These are phyloP conservation scores for Suhomyces choctaworum DNA, from an alignment of 1,139 yeast species.

Conservation along the genomic window DNA sequence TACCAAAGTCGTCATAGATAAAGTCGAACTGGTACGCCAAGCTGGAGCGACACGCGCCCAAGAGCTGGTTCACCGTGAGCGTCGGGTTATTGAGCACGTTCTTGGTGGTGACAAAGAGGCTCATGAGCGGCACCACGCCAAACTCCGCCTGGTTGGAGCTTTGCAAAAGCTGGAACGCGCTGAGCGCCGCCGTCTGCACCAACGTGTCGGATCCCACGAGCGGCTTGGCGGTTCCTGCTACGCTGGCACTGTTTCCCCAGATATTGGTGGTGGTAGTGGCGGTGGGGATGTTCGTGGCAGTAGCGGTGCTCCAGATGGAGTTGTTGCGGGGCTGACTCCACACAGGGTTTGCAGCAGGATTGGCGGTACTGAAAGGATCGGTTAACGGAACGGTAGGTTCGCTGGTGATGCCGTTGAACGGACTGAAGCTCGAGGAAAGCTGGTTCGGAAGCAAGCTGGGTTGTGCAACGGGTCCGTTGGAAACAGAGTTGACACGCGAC, in stretches of 20 bases:
- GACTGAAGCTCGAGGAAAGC: slow-evolving; percentile 15
- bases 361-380: slow-evolving; percentile 9
- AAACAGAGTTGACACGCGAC: slow-evolving; percentile 16
- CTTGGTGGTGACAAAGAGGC: slow-evolving; percentile 36
- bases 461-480: slow-evolving; percentile 6
- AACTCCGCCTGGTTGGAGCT: slow-evolving; percentile 37
- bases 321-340: slow-evolving; percentile 32
- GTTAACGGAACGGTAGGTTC: not conserved
- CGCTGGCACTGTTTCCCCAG: slow-evolving; percentile 13
- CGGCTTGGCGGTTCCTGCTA: slow-evolving; percentile 1
- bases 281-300: no score
- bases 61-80: slow-evolving; percentile 46
- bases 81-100: slow-evolving; percentile 25
- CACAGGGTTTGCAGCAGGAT: slow-evolving; percentile 5
- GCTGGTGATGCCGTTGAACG: slow-evolving; percentile 14
- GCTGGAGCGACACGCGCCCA: slow-evolving; percentile 34
- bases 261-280: slow-evolving; percentile 10
- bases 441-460: slow-evolving; percentile 11
- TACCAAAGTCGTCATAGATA: slow-evolving; percentile 49
- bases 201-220: slow-evolving; percentile 7
- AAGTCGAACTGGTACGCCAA: slow-evolving; percentile 41
- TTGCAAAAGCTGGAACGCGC: slow-evolving; percentile 37
- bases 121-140: slow-evolving; percentile 39
- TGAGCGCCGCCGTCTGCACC: slow-evolving; percentile 33
- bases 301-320: slow-evolving; percentile 35